phyloP scores from a whole-genome alignment of 2,329 filamentous ascomycete species.

The Cordyceps militaris region DNA sequence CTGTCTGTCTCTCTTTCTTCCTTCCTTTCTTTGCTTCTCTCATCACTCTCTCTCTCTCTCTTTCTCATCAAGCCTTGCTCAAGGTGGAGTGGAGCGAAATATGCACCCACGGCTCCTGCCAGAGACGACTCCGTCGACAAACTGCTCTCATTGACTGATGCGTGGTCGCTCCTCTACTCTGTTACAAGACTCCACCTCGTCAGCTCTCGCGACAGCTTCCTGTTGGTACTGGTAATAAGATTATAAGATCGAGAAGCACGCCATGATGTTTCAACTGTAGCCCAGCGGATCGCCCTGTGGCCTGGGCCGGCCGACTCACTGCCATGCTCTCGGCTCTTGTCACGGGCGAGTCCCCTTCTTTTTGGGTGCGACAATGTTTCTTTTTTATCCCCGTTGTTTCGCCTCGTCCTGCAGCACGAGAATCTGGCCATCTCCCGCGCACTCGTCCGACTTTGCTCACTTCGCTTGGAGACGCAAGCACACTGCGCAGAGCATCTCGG shows the following conservation, averaged over 20 bases:
- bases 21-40: no score
- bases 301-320: background rate
- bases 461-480: background rate
- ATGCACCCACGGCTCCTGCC: slow-evolving; percentile 5
- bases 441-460: background rate
- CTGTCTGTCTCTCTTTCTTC: no score
- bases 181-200: background rate
- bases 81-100: slow-evolving; percentile 3
- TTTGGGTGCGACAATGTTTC: background rate
- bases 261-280: slow-evolving; percentile 20
- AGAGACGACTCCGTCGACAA: background rate
- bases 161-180: background rate
- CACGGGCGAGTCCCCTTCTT: background rate
- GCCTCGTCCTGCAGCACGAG: background rate
- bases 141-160: slow-evolving; percentile 1
- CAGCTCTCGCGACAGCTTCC: background rate
- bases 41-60: background rate
- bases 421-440: background rate
- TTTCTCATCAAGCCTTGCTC: background rate
- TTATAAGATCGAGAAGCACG: slow-evolving; percentile 20
- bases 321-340: background rate
- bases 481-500: no score
- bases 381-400: background rate
- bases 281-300: slow-evolving; percentile 15
- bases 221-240: background rate